Percentiles rank a stretch among this genome's conserved stretches.
Conservation (phyloP, 768 basidiomycete species). For the Collybia nuda region DNA sequence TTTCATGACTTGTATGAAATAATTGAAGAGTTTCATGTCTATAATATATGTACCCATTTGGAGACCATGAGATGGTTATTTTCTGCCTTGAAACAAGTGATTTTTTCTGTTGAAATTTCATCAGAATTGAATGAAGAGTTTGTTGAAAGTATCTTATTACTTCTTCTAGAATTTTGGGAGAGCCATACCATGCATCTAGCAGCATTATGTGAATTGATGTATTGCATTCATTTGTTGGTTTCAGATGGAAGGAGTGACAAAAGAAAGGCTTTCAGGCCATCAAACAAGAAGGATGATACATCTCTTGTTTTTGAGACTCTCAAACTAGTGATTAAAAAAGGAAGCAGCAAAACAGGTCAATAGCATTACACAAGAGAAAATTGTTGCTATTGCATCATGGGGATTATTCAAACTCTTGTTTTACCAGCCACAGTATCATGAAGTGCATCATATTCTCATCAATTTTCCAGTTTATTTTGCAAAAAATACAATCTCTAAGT, state of each 20-base stretch:
- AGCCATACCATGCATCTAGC: not conserved
- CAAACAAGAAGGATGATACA: no score
- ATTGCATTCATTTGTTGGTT: not conserved
- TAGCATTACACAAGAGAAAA: not conserved
- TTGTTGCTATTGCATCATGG: not conserved
- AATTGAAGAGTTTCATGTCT: not conserved
- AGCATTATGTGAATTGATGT: not conserved
- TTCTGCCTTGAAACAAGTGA: not conserved
- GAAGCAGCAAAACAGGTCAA: no score
- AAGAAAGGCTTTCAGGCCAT: not conserved
- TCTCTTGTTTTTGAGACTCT: no score
- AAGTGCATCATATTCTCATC: not conserved
- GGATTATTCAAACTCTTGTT: not conserved
- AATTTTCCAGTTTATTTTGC: not conserved
- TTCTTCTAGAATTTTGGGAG: not conserved
- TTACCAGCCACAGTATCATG: not conserved
- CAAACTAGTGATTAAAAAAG: no score
- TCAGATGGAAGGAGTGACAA: no score
- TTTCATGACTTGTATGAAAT: conserved; percentile 4
- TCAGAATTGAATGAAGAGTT: not conserved
- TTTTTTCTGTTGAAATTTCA: not conserved
- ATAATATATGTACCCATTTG: not conserved
- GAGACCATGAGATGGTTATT: not conserved
- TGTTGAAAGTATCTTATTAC: not conserved
- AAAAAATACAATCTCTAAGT: not conserved